Percentiles rank a stretch among this genome's conserved stretches.
phyloP scores from a whole-genome alignment of 1,284 basidiomycete genomes.

The Xerocomus minutiporus region DNA sequence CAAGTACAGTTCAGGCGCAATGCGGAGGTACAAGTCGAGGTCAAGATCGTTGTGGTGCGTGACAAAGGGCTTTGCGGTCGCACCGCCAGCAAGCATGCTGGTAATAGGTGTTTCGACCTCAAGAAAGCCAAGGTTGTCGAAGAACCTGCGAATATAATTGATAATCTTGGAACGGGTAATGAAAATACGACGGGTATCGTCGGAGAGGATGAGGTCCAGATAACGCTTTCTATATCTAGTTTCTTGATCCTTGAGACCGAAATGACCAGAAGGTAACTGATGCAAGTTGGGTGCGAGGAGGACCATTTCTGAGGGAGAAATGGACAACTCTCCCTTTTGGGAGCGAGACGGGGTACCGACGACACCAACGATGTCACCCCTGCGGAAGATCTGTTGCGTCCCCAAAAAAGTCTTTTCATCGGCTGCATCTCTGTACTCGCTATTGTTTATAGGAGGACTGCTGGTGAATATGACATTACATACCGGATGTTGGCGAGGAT shows the following conservation, averaged over 20 bases:
- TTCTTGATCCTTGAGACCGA: constrained; percentile 94
- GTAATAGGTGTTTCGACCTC: constrained; percentile 99
- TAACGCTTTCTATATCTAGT: constrained; percentile 98
- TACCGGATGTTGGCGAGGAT: constrained; percentile 91
- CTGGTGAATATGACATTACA: constrained; percentile 29
- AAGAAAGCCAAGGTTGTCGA: constrained; percentile 92
- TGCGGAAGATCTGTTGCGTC: constrained; percentile 84
- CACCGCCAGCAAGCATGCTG: constrained; percentile 94
- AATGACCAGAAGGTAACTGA: constrained; percentile 88
- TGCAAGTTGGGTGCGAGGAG: constrained; percentile 96
- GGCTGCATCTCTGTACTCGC: constrained; percentile 57
- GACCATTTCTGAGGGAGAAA: constrained; percentile 77
- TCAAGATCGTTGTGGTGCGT: constrained; percentile 99
- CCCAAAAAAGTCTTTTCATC: constrained; percentile 69
- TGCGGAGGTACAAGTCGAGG: constrained; percentile 96
- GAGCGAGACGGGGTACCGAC: constrained; percentile 87
- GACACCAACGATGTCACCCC: constrained; percentile 96
- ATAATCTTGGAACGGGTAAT: constrained; percentile 84
- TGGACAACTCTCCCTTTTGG: constrained; percentile 94
- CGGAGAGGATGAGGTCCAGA: constrained; percentile 96
- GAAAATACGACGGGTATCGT: constrained; percentile 87
- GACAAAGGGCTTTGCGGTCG: constrained; percentile 97
- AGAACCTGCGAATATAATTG: constrained; percentile 88
- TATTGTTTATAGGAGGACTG: background rate
- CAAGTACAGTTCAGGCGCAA: constrained; percentile 97